Percentiles rank a stretch among this genome's conserved stretches.
Evolutionary conservation across 2,329 filamentous ascomycete species (phyloP).

Genomic region (Verticillium alfalfae): DNA sequence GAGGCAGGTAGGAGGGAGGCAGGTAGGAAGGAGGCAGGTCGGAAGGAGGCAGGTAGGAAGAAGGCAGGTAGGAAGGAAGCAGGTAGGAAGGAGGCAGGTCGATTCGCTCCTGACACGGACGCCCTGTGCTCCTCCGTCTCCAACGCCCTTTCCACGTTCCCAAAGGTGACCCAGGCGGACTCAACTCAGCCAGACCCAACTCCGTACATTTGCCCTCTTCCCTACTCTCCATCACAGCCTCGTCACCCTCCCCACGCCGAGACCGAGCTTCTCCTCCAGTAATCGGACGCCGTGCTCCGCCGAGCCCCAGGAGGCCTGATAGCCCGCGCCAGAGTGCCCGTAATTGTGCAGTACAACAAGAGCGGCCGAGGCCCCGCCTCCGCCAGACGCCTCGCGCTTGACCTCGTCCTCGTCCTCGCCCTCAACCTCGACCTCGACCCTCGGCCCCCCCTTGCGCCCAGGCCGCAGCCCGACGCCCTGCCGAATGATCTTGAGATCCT

Average conservation of each 20-base stretch:
- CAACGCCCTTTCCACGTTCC: too few species aligned
- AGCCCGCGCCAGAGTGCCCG: constrained; percentile 19
- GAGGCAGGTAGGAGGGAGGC: too few species aligned
- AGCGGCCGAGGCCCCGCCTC: background rate
- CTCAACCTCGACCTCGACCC: constrained; percentile 20
- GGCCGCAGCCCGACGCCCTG: constrained; percentile 26
- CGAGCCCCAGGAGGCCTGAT: constrained; percentile 50
- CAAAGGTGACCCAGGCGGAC: too few species aligned
- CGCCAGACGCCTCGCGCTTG: too few species aligned
- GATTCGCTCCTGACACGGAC: too few species aligned
- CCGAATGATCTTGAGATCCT: constrained; percentile 20
- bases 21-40: too few species aligned
- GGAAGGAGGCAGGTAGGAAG: too few species aligned
- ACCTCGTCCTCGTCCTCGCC: constrained; percentile 1
- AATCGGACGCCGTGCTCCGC: constrained; percentile 52
- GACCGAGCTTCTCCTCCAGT: constrained; percentile 12
- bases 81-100: too few species aligned
- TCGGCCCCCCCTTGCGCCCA: constrained; percentile 18
- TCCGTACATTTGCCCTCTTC: too few species aligned
- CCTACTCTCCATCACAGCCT: background rate
- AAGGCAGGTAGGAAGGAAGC: too few species aligned
- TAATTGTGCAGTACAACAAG: constrained; percentile 20
- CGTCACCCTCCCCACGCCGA: background rate
- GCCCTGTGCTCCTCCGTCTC: too few species aligned
- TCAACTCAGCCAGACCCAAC: too few species aligned